These are phyloP conservation scores for Daldinia caldariorum DNA, from an alignment of 495 filamentous ascomycete genomes.

Conservation along the genomic window DNA sequence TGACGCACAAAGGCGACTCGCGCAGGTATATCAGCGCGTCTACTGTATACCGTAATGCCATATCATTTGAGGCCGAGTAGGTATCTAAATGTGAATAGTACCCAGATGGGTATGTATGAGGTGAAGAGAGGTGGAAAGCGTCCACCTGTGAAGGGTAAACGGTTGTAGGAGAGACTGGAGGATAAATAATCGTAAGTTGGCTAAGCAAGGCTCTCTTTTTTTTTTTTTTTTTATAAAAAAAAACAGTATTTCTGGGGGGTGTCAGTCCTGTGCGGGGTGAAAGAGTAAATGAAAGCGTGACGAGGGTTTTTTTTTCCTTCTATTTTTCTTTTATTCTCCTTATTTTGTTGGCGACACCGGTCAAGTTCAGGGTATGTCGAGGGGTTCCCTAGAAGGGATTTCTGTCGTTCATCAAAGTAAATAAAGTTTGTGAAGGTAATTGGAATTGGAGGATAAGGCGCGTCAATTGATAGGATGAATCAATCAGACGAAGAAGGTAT, in stretches of 20 bases:
- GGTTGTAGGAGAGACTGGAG: neutral
- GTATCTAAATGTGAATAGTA: constrained; percentile 1
- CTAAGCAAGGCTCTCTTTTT: constrained; percentile 13
- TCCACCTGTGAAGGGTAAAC: constrained; percentile 5
- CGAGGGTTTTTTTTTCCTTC: constrained; percentile 20
- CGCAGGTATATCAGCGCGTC: constrained; percentile 81
- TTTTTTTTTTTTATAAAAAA: too few relatives aligned
- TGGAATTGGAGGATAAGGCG: constrained; percentile 4
- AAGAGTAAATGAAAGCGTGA: constrained; percentile 12
- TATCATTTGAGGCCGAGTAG: constrained; percentile 44
- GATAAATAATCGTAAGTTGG: neutral
- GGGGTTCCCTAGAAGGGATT: neutral
- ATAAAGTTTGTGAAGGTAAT: neutral
- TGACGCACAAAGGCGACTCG: constrained; percentile 84
- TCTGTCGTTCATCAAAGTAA: constrained; percentile 11
- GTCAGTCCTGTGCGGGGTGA: constrained; percentile 36
- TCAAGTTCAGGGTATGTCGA: constrained; percentile 9
- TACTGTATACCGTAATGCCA: constrained; percentile 74
- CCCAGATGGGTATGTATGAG: too few relatives aligned
- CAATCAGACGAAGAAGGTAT: neutral
- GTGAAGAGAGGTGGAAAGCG: neutral
- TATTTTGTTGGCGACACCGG: constrained; percentile 1
- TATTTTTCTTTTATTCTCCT: constrained; percentile 14
- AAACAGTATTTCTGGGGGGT: neutral
- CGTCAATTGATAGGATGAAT: constrained; percentile 17